Conservation (phyloP, 2,329 filamentous ascomycete species). For the Talaromyces amestolkiae region DNA sequence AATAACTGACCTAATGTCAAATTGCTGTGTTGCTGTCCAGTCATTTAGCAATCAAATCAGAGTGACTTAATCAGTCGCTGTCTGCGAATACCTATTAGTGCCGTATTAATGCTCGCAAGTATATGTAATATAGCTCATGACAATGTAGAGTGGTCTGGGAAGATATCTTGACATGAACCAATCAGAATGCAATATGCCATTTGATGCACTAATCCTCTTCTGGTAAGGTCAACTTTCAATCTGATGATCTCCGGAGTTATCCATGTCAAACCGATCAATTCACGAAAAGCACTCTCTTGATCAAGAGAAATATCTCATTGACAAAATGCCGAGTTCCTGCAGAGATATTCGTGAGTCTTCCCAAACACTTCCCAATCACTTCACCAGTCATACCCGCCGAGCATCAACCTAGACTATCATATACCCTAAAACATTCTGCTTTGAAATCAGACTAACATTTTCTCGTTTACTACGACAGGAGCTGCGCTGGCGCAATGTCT, state of each 20-base stretch:
- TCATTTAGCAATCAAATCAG: background rate
- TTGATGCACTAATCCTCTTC: background rate
- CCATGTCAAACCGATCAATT: background rate
- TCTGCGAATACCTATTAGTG: background rate
- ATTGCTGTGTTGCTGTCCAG: background rate
- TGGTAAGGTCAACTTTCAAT: background rate
- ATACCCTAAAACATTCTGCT: conserved; percentile 1
- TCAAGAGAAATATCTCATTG: background rate
- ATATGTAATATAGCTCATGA: background rate
- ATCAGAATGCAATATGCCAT: background rate
- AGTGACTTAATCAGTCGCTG: background rate
- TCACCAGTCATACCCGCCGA: background rate
- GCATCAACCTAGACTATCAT: background rate
- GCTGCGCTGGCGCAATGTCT: conserved; percentile 91
- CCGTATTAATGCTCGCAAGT: background rate
- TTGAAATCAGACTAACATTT: conserved; percentile 14
- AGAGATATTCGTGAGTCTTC: conserved; percentile 81
- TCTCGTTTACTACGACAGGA: conserved; percentile 54
- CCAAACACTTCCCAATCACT: no score
- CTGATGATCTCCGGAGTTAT: background rate
- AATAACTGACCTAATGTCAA: background rate
- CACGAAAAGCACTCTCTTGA: background rate
- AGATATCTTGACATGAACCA: background rate
- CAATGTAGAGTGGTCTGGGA: background rate
- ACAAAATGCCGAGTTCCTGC: conserved; percentile 87